A percentile compares a stretch with the other conserved stretches of the same genome.
phyloP scores from a whole-genome alignment of 176 grass and related monocot species.

The Elaeis guineensis region DNA sequence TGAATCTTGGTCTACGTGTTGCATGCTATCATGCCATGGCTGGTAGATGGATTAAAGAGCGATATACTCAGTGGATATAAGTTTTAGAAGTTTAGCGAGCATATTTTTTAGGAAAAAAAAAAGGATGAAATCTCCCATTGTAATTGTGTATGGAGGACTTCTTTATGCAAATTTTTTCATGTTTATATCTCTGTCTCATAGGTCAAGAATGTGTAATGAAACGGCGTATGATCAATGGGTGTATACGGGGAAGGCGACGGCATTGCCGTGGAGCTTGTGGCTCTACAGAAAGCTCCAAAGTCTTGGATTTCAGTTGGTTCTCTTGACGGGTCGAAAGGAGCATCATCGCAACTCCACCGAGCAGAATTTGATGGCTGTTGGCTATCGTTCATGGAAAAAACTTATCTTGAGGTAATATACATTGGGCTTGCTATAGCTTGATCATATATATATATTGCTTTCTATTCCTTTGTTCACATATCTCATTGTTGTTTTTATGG shows the following conservation, averaged over 20 bases:
- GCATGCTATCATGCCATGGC: too few relatives aligned
- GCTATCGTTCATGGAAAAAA: slow-evolving; percentile 64
- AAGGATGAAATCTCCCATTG: too few relatives aligned
- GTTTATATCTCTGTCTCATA: not conserved
- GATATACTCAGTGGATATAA: too few relatives aligned
- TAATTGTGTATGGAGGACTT: too few relatives aligned
- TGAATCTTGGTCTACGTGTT: too few relatives aligned
- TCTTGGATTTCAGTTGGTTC: slow-evolving; percentile 67
- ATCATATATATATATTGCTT: not conserved
- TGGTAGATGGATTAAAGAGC: too few relatives aligned
- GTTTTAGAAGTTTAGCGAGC: too few relatives aligned
- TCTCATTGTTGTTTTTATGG: too few relatives aligned
- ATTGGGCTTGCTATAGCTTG: too few relatives aligned
- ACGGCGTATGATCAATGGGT: slow-evolving; percentile 75
- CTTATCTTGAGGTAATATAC: slow-evolving; percentile 64
- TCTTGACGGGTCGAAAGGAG: slow-evolving; percentile 75
- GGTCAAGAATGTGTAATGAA: slow-evolving; percentile 41
- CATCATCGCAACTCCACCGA: slow-evolving; percentile 51
- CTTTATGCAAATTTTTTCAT: too few relatives aligned
- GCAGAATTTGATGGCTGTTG: slow-evolving; percentile 56
- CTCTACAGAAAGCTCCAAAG: slow-evolving; percentile 53
- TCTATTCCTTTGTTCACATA: too few relatives aligned
- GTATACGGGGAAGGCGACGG: slow-evolving; percentile 38
- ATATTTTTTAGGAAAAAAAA: too few relatives aligned
- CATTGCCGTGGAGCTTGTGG: slow-evolving; percentile 69